A percentile compares a stretch with the other conserved stretches of the same genome.
These are phyloP conservation scores for Lactarius pseudohatsudake DNA, from an alignment of 768 basidiomycete species.

Conservation along the genomic window DNA sequence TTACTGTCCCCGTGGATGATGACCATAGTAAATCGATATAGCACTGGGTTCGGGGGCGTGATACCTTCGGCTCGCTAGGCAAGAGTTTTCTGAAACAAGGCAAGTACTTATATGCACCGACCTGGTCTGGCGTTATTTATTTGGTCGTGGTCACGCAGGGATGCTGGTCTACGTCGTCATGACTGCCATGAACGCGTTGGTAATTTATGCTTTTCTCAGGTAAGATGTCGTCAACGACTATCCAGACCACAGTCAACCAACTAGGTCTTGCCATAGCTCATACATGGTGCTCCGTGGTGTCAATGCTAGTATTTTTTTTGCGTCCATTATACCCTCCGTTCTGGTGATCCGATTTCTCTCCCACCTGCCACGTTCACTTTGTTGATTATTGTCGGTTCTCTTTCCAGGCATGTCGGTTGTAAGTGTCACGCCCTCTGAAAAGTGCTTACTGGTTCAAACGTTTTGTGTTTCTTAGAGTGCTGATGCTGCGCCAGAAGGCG, in stretches of 20 bases:
- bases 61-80: conserved; percentile 20
- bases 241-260: neutral
- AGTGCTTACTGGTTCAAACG: neutral
- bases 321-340: conserved; percentile 23
- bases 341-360: conserved; percentile 14
- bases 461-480: conserved; percentile 21
- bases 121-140: neutral
- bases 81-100: conserved; percentile 27
- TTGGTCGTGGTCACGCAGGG: conserved; percentile 15
- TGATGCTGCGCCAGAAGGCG: conserved; percentile 26
- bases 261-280: neutral
- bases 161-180: conserved; percentile 25
- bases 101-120: conserved; percentile 2
- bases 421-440: neutral
- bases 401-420: conserved; percentile 25
- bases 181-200: conserved; percentile 22
- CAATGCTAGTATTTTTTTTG: conserved; percentile 10
- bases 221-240: neutral
- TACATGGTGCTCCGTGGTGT: neutral
- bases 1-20: neutral
- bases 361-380: neutral
- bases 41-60: conserved; percentile 22
- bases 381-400: neutral
- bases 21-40: neutral
- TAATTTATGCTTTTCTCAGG: conserved; percentile 24